Conservation (phyloP, 2,329 filamentous ascomycete genomes). For the Malbranchea zuffiana region DNA sequence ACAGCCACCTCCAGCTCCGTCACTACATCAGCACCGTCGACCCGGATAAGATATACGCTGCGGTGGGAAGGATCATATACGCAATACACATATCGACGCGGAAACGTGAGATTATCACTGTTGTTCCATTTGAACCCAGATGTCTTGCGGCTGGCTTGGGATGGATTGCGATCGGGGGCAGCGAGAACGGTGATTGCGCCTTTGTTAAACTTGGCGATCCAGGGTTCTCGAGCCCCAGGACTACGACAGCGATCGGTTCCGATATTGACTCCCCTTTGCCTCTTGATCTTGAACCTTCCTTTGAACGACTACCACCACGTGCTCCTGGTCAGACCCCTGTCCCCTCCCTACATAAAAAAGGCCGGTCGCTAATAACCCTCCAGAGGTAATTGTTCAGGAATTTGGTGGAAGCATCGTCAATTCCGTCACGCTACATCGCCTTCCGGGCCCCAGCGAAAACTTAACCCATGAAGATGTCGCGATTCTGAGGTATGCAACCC, state of each 20-base stretch:
- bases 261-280: constrained; percentile 50
- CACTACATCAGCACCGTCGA: constrained; percentile 78
- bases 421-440: constrained; percentile 53
- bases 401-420: constrained; percentile 56
- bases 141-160: constrained; percentile 79
- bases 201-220: constrained; percentile 52
- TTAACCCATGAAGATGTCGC: constrained; percentile 47
- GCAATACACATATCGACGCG: constrained; percentile 57
- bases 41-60: constrained; percentile 72
- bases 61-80: constrained; percentile 63
- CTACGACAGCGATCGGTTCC: constrained; percentile 14
- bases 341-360: constrained; percentile 11
- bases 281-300: constrained; percentile 34
- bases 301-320: constrained; percentile 20
- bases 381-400: constrained; percentile 45
- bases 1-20: constrained; percentile 49
- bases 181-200: constrained; percentile 73
- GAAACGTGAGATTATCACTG: constrained; percentile 62
- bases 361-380: constrained; percentile 20
- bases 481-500: constrained; percentile 35
- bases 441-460: constrained; percentile 33
- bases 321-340: constrained; percentile 16
- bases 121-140: constrained; percentile 61
- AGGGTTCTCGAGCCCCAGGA: constrained; percentile 16
- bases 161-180: constrained; percentile 82